Conservation (phyloP, 306 rosid genomes). For the Vigna angularis region DNA sequence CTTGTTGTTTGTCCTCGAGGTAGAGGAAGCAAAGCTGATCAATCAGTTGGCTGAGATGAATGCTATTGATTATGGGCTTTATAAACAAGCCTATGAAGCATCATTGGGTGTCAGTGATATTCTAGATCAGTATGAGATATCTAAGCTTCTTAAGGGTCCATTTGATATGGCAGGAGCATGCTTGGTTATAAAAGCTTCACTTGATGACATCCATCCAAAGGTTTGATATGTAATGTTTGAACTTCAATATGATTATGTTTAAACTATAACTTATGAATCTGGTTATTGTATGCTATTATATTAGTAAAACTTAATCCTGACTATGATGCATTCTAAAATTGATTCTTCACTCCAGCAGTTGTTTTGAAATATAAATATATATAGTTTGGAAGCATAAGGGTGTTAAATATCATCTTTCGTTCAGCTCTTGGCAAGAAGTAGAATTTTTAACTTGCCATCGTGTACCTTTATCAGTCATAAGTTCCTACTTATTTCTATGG, state of each 20-base stretch:
- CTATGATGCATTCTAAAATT: constrained; percentile 22
- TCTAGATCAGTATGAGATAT: constrained; percentile 76
- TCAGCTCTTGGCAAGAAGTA: background rate
- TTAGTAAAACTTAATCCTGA: constrained; percentile 12
- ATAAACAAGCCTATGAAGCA: constrained; percentile 79
- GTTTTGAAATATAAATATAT: constrained; percentile 3
- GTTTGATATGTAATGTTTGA: constrained; percentile 53
- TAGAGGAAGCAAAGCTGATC: constrained; percentile 87
- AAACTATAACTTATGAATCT: constrained; percentile 28
- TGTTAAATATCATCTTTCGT: constrained; percentile 11
- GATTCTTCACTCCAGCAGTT: constrained; percentile 18
- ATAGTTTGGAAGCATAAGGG: constrained; percentile 3
- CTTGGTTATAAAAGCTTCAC: constrained; percentile 65
- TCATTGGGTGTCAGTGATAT: constrained; percentile 70
- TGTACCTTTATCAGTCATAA: background rate
- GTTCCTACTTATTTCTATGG: background rate
- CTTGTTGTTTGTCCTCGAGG: constrained; percentile 53
- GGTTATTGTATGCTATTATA: constrained; percentile 6
- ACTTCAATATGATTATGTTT: constrained; percentile 34
- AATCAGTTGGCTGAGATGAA: constrained; percentile 73
- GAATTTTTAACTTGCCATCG: background rate
- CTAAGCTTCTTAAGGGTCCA: constrained; percentile 82
- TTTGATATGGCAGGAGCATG: constrained; percentile 84
- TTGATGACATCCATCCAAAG: constrained; percentile 57
- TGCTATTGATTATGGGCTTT: constrained; percentile 73